Percentiles rank a stretch among this genome's conserved stretches.
Conservation (phyloP, 805 yeast genomes). For the Starmerella sp. region DNA sequence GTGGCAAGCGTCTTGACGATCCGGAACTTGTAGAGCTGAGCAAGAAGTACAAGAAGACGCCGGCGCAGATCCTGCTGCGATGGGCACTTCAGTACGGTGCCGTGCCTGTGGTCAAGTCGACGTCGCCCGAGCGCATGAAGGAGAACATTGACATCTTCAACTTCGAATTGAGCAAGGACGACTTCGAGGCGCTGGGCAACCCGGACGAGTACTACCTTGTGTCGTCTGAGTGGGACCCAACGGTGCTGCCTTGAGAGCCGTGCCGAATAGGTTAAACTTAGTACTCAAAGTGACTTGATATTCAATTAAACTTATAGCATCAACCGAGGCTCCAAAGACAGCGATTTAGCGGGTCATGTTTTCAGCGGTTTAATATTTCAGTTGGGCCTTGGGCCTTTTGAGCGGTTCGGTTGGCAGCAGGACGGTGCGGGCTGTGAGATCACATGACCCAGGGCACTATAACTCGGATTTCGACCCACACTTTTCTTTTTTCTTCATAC, state of each 20-base stretch:
- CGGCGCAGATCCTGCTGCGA: constrained; percentile 39
- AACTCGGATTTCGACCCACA: neutral
- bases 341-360: too few species aligned
- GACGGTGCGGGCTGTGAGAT: neutral
- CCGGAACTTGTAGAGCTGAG: constrained; percentile 29
- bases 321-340: too few species aligned
- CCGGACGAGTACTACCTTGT: constrained; percentile 26
- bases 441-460: neutral
- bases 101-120: constrained; percentile 64
- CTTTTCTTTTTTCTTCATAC: neutral
- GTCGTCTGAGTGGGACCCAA: constrained; percentile 29
- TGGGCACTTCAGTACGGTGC: constrained; percentile 42
- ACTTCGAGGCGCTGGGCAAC: constrained; percentile 25
- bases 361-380: too few species aligned
- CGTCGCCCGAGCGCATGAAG: constrained; percentile 43
- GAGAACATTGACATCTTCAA: constrained; percentile 47
- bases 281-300: too few species aligned
- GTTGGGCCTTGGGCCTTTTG: too few species aligned
- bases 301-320: too few species aligned
- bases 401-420: too few species aligned
- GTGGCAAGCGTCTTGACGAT: constrained; percentile 42
- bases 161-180: constrained; percentile 30
- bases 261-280: too few species aligned
- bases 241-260: constrained; percentile 2
- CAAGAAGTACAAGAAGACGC: constrained; percentile 32